phyloP scores from a whole-genome alignment of 164 flowering plant genomes.

The Litsea cubeba region DNA sequence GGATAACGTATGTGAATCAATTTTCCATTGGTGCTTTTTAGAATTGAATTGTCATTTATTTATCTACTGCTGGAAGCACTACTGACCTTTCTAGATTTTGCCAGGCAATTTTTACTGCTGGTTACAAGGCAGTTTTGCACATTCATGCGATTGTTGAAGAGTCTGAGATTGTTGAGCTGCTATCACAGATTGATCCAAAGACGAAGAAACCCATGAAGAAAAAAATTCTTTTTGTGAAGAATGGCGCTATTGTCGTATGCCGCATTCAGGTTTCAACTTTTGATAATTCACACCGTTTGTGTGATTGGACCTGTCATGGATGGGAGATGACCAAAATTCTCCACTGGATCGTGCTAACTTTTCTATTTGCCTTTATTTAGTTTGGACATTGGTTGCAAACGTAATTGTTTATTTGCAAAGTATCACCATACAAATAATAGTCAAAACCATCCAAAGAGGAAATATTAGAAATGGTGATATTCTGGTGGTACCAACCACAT shows the following conservation, averaged over 20 bases:
- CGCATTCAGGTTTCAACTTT: conserved; percentile 68
- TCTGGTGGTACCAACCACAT: neutral
- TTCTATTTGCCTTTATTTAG: neutral
- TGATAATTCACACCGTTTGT: neutral
- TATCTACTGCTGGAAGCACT: neutral
- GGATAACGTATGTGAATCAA: conserved; percentile 58
- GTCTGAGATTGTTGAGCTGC: conserved; percentile 87
- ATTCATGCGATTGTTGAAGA: conserved; percentile 95
- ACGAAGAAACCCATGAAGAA: conserved; percentile 86
- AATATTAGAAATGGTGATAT: neutral
- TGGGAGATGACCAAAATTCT: neutral
- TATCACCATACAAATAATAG: neutral
- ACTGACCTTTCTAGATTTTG: conserved; percentile 11
- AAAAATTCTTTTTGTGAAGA: conserved; percentile 89
- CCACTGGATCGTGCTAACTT: neutral
- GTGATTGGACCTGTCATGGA: neutral
- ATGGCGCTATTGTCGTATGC: conserved; percentile 79
- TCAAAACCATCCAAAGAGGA: neutral
- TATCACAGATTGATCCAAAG: conserved; percentile 88
- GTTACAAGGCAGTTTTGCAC: conserved; percentile 95
- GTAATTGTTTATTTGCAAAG: neutral
- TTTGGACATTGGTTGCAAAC: neutral
- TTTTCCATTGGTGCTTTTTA: neutral
- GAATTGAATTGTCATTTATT: neutral
- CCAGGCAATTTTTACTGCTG: conserved; percentile 97